phyloP scores from a whole-genome alignment of 75 land plant genomes.

The Adiantum capillusveneris region DNA sequence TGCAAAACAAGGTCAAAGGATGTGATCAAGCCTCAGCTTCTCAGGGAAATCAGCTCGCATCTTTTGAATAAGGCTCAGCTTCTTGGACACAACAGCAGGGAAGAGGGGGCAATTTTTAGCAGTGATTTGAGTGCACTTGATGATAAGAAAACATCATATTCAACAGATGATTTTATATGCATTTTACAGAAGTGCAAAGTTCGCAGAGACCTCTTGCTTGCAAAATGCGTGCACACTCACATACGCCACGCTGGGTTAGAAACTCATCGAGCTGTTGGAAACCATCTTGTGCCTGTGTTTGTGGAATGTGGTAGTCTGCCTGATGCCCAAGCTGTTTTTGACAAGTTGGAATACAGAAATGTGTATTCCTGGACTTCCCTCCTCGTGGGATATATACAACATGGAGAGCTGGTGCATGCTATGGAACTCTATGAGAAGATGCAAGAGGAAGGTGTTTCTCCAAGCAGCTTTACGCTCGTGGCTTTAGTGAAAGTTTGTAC shows the following conservation, averaged over 20 bases:
- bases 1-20: too few relatives aligned
- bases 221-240: background rate
- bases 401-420: background rate
- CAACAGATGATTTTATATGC: background rate
- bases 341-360: background rate
- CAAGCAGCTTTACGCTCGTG: background rate
- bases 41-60: too few relatives aligned
- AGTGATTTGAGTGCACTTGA: too few relatives aligned
- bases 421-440: background rate
- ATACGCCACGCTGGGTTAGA: background rate
- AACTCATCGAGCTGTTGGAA: background rate
- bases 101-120: too few relatives aligned
- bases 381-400: background rate
- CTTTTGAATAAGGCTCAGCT: too few relatives aligned
- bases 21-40: too few relatives aligned
- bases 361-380: background rate
- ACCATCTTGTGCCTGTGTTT: background rate
- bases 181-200: background rate
- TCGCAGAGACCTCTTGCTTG: background rate
- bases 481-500: constrained; percentile 18
- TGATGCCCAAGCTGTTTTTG: background rate
- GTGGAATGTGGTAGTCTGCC: background rate
- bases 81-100: too few relatives aligned
- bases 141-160: too few relatives aligned
- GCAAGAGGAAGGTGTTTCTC: background rate